Evolutionary conservation across 176 grass and related monocot species (phyloP).

Genomic region (Pharus latifolius): DNA sequence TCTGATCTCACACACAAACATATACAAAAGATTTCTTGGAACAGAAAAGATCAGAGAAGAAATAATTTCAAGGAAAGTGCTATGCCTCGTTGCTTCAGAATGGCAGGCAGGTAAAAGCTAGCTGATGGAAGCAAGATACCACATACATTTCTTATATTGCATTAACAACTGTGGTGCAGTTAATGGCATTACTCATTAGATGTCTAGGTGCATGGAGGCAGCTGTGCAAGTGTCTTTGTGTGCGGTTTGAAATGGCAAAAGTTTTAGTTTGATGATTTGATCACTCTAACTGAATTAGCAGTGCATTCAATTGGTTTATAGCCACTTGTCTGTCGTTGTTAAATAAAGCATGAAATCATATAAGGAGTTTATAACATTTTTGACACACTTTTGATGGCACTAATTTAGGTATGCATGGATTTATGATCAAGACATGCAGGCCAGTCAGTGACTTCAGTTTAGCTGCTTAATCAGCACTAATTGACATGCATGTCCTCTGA

Average conservation of each 20-base stretch:
- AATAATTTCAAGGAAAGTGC: slow-evolving; percentile 25
- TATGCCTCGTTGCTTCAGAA: slow-evolving; percentile 20
- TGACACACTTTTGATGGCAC: background rate
- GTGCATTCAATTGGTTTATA: slow-evolving; percentile 28
- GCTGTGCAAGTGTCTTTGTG: slow-evolving; percentile 5
- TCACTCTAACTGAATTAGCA: background rate
- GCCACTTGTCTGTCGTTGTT: slow-evolving; percentile 22
- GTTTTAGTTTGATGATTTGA: background rate
- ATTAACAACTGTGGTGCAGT: slow-evolving; percentile 31
- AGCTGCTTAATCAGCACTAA: background rate
- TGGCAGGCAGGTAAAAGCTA: slow-evolving; percentile 34
- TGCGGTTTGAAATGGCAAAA: slow-evolving; percentile 26
- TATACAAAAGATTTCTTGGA: background rate
- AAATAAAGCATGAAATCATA: too few relatives aligned
- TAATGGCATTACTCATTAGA: slow-evolving; percentile 25
- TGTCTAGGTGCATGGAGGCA: background rate
- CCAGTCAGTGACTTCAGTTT: slow-evolving; percentile 7
- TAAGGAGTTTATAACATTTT: background rate
- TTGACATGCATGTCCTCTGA: too few relatives aligned
- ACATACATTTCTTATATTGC: too few relatives aligned
- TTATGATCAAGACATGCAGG: slow-evolving; percentile 10
- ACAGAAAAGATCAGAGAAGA: slow-evolving; percentile 14
- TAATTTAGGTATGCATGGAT: slow-evolving; percentile 7
- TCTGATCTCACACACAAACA: too few relatives aligned
- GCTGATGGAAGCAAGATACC: slow-evolving; percentile 17